A percentile compares a stretch with the other conserved stretches of the same genome.
These are phyloP conservation scores for Debaryomyces hansenii DNA, from an alignment of 805 yeast species.

Conservation along the genomic window DNA sequence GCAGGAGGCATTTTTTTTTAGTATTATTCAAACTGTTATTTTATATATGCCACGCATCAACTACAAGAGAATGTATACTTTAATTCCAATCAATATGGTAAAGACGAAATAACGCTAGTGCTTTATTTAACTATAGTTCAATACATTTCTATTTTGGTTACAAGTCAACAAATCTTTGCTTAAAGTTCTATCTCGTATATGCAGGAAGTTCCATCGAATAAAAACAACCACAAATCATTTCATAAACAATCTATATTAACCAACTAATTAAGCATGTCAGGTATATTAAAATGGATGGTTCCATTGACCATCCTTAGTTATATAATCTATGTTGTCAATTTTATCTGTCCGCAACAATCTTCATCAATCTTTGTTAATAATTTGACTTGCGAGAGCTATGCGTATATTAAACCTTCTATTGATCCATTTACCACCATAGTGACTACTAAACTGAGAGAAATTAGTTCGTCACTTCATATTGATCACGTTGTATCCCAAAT, in stretches of 20 bases:
- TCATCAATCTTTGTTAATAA: not conserved
- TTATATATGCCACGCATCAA: too few relatives aligned
- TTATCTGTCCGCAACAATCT: conserved; percentile 2
- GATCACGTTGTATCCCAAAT: not conserved
- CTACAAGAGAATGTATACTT: too few relatives aligned
- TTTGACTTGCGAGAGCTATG: not conserved
- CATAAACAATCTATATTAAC: not conserved
- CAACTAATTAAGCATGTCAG: not conserved
- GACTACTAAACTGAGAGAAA: not conserved
- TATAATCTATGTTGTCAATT: conserved; percentile 5
- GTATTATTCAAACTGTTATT: too few relatives aligned
- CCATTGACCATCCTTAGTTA: conserved; percentile 7
- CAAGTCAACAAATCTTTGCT: not conserved
- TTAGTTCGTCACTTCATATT: not conserved
- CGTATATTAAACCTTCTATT: not conserved
- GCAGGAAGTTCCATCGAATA: not conserved
- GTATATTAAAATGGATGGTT: conserved; percentile 5
- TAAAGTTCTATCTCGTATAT: not conserved
- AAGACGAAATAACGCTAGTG: too few relatives aligned
- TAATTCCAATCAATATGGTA: too few relatives aligned
- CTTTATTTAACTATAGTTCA: too few relatives aligned
- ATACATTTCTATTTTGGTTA: too few relatives aligned
- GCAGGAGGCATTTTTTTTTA: conserved; percentile 61
- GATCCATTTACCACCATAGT: not conserved
- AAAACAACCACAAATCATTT: not conserved